Base-by-base conservation (phyloP, 306 rosid genomes). In the Begonia masoniana region DNA sequence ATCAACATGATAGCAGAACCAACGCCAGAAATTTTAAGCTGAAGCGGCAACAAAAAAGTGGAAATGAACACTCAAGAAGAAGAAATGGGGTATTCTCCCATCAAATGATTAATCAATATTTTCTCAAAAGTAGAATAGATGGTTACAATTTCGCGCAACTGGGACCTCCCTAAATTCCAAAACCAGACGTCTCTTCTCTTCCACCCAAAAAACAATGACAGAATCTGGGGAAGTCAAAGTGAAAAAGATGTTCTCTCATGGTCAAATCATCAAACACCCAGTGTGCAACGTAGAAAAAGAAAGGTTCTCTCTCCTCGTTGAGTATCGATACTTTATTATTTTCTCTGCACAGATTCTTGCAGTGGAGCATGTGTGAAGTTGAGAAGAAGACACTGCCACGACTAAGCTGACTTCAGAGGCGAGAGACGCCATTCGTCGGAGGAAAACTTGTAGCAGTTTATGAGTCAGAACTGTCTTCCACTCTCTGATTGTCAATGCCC, bases 361-460 rank as follows among this genome's bases (percentile, higher is more conserved):
- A 31, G 41, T 26, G 24, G 56, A 1, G 15, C 15, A 43, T 8
- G 14, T 35, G 35, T 21, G 12, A 15, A 9, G 13, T 47, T 56
- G 62, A 57, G 63, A 71, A 13, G 51, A 54, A 24, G 63, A 67
- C 16, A 45, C 35, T 31, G 39, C 39, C 42, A 8, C 35, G 13
- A 10, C 19, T 41, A 66, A 52, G 82, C 72, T 82, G 82, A 82
- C 85, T 75, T 72, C 43, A 50, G 62, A n/a, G 11, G 35, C 26
- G 10, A 1, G 9, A 31, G 39, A 31, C 39, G 8, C 7, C 39
- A 31, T 15, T 51, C 47, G 58, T 13, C 51, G 51, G n/a, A 41
- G 57, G 41, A 35, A 52, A 60, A 58, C 61, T 51, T 54, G 41
- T 59, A 16, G 43, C 26, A 41, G 46, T 12, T 52, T 48, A 43